Conservation (phyloP, 202 grass and related monocot genomes). For the Dendrocalamus latiflorus region DNA sequence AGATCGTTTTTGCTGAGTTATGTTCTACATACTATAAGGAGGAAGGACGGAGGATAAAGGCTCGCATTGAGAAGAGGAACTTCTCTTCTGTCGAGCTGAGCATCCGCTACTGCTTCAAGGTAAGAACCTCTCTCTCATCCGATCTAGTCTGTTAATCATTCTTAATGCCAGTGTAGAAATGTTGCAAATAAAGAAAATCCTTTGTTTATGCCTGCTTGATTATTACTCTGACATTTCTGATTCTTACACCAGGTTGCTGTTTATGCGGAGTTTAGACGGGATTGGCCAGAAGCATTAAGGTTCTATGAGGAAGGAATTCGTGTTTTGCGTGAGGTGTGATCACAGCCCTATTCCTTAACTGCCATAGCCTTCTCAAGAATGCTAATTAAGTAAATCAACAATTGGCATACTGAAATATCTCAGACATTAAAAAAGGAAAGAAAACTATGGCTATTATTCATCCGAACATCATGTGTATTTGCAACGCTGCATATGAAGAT, state of each 20-base stretch:
- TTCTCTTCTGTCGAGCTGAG: constrained; percentile 77
- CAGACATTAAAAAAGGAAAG: not conserved
- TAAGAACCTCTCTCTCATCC: constrained; percentile 32
- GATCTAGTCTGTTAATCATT: constrained; percentile 16
- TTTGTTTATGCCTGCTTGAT: not conserved
- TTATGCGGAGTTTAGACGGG: constrained; percentile 92
- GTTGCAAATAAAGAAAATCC: not conserved
- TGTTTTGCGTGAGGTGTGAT: constrained; percentile 78
- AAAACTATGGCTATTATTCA: not conserved
- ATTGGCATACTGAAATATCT: not conserved
- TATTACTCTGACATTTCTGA: constrained; percentile 21
- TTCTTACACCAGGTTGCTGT: constrained; percentile 68
- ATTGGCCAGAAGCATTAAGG: constrained; percentile 86
- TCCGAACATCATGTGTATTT: not conserved
- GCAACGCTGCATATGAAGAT: not conserved
- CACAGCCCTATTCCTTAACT: not conserved
- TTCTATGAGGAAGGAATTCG: constrained; percentile 96
- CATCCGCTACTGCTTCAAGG: constrained; percentile 90
- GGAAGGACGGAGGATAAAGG: constrained; percentile 75
- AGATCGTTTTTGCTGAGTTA: constrained; percentile 66
- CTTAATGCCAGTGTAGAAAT: not conserved
- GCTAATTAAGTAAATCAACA: no score
- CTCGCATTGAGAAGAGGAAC: constrained; percentile 83
- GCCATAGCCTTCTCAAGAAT: no score
- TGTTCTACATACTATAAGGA: constrained; percentile 91